Percentiles rank a stretch among this genome's conserved stretches.
Conservation (phyloP, 208 protist species). For the Naegleria gruberi region DNA sequence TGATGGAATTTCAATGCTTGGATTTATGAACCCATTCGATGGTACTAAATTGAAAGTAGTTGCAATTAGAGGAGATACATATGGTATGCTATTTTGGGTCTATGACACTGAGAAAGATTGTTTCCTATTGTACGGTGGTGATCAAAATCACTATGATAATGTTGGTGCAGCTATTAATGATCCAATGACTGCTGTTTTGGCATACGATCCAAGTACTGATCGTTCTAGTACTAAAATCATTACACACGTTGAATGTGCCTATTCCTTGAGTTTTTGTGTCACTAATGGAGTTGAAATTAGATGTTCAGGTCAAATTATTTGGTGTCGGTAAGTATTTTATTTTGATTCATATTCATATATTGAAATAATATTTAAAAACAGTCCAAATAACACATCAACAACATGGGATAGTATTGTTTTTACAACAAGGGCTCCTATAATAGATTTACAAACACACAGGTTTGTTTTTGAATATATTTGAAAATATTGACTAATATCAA, state of each 20-base stretch:
- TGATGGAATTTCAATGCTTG: background rate
- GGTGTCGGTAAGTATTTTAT: background rate
- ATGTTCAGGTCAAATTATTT: background rate
- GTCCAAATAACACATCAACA: background rate
- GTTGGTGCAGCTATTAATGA: background rate
- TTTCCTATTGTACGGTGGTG: background rate
- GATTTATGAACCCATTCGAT: background rate
- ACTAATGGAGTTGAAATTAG: background rate
- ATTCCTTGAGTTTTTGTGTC: background rate
- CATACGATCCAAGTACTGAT: background rate
- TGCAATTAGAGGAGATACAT: background rate
- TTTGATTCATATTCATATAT: background rate
- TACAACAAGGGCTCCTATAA: background rate
- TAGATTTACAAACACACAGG: background rate
- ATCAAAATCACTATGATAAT: background rate
- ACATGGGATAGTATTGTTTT: background rate
- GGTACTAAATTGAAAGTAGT: background rate
- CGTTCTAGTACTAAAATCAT: background rate
- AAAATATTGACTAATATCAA: no score
- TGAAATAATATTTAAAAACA: background rate
- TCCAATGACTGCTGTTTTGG: background rate
- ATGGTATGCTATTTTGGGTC: background rate
- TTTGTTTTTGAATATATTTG: no score
- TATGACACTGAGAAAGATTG: background rate
- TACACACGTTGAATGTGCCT: background rate